Conservation (phyloP, 345 rosid species). For the Trapa bicornis region DNA sequence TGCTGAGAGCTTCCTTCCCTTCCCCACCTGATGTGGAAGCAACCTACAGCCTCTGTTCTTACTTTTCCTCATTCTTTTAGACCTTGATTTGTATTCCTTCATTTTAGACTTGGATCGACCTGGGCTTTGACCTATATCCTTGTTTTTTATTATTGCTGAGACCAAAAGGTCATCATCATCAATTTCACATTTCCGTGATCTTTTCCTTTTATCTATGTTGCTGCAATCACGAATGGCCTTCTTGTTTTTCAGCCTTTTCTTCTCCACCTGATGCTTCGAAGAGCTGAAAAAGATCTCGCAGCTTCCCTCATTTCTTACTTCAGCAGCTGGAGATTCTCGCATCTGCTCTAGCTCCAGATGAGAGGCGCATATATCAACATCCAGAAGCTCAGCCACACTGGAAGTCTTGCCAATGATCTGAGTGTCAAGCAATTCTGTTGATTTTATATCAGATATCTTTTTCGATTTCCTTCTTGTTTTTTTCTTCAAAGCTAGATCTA, state of each 20-base stretch:
- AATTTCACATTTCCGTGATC: slow-evolving; percentile 32
- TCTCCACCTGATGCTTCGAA: slow-evolving; percentile 17
- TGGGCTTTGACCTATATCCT: slow-evolving; percentile 23
- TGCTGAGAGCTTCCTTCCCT: slow-evolving; percentile 27
- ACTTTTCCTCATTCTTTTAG: slow-evolving; percentile 29
- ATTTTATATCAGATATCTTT: slow-evolving; percentile 4
- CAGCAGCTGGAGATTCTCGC: slow-evolving; percentile 12
- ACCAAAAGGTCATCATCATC: slow-evolving; percentile 55
- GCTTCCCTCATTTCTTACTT: slow-evolving; percentile 9
- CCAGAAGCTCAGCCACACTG: slow-evolving; percentile 17
- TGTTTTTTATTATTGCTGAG: slow-evolving; percentile 45
- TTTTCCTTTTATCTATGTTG: slow-evolving; percentile 27
- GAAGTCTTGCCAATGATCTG: slow-evolving; percentile 12
- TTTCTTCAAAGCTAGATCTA: slow-evolving; percentile 25
- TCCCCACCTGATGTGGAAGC: slow-evolving; percentile 45
- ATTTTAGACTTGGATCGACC: slow-evolving; percentile 32
- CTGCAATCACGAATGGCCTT: slow-evolving; percentile 16
- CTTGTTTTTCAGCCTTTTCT: slow-evolving; percentile 22
- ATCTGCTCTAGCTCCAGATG: slow-evolving; percentile 22
- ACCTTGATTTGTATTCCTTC: slow-evolving; percentile 35
- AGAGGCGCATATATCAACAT: slow-evolving; percentile 13
- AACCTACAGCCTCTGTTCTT: slow-evolving; percentile 49
- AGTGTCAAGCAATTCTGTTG: slow-evolving; percentile 21
- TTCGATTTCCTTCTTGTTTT: slow-evolving; percentile 34
- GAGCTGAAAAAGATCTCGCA: slow-evolving; percentile 12